Evolutionary conservation across 2,329 filamentous ascomycete species (phyloP), one percentile per base, ranked within the genome.

Genomic region (Orbilia brochopaga): DNA sequence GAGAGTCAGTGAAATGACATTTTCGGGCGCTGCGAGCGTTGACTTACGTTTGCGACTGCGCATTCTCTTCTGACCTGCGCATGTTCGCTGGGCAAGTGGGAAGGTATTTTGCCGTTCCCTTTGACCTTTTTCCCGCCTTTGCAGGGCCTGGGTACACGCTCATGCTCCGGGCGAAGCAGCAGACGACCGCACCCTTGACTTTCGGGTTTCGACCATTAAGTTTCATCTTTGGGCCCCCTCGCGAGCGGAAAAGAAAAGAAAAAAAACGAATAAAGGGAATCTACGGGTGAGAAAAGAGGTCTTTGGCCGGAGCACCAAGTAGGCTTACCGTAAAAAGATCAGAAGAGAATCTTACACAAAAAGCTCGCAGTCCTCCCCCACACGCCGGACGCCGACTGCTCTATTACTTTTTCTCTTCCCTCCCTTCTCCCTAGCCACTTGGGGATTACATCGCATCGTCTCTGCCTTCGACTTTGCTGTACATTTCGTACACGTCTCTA

Each of bases 81-180:
- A 19, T 61, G 42, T 48, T 64, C 66, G 32, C 30, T 57, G 42
- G 42, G 64, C n/a, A 70, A 64, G 66, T 58, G 59, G 66, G 59
- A 70, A 70, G 66, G 59, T 70, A 64, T 70, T 70, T 70, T 70
- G 66, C 66, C 66, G 66, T 70, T 70, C 56, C 56, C 32, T 65
- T 57, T 35, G 35, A 30, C 53, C 59, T 58, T 60, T n/a, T 72
- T 65, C 67, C 67, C 60, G 60, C 56, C 60, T 65, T 59, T 65
- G 51, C 60, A 72, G 67, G 67, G 67, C 64, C 66, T 55, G 59
- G 66, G 59, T 59, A 70, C 66, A 70, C 66, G 54, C 53, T 52
- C 23, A 62, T 42, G 54, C 55, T 64, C 55, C 59, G 66, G 66
- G 59, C 66, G 53, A 70, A 70, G 66, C 66, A 70, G 66, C 58